Evolutionary conservation across 2,329 filamentous ascomycete genomes (phyloP), one percentile per base, ranked within the genome.

Genomic region (Pseudogymnoascus sp.): DNA sequence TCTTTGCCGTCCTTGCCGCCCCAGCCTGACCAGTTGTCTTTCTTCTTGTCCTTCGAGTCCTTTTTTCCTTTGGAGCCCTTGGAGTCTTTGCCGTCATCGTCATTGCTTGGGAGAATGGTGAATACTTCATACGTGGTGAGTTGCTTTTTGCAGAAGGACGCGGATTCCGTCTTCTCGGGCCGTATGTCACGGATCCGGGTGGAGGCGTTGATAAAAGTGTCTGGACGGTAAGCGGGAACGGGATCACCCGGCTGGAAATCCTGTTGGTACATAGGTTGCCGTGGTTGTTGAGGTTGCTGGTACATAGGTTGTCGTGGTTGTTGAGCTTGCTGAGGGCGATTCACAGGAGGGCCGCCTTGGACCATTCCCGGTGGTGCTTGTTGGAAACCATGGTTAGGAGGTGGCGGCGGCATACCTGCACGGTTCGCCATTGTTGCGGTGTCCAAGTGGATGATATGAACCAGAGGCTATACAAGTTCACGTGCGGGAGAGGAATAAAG

Each of bases 101-200:
- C 37, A n/a, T 41, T 25, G 34, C 4, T 41, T 61, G 57, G 57
- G 8, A 41, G 19, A n/a, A 74, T 68, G 0, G 69, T 70, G 51
- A 65, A 68, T 11, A 67, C 69, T 7, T 37, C 39, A 60, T 72
- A 71, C 11, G 66, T 65, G 4, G 72, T 73, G 19, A 73, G 61
- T 48, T 67, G 68, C 64, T 72, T 70, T 19, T 65, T 65, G 43
- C 66, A 70, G 10, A 67, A 66, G 5, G 65, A 65, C 16, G 71
- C 71, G 8, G 69, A 67, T 57, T 69, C 34, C 6, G 65, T 25
- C 37, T 60, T 67, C 5, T 63, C 62, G 13, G 67, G 67, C 14
- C 64, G 68, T 43, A 73, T 67, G 28, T 73, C 70, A 4, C 63
- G 60, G 25, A 71, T 64, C 23, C 66, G 61, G 19, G 51, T 41